phyloP scores from a whole-genome alignment of 1,284 basidiomycete genomes.

The Ustilago hordei region DNA sequence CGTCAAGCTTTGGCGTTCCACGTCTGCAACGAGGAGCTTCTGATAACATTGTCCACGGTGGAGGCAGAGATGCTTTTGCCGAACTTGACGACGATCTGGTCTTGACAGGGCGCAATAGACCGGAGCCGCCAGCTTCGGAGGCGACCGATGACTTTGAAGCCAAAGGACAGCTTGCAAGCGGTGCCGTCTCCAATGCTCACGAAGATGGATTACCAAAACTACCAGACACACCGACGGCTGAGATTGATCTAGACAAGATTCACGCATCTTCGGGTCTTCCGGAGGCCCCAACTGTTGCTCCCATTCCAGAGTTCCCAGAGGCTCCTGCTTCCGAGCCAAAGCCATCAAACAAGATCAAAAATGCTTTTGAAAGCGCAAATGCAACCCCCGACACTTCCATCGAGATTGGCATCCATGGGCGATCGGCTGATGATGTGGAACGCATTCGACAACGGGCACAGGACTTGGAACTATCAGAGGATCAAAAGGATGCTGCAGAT shows the following conservation, averaged over 20 bases:
- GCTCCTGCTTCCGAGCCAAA: constrained; percentile 46
- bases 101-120: constrained; percentile 42
- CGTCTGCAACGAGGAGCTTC: constrained; percentile 40
- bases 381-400: constrained; percentile 47
- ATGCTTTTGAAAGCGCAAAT: constrained; percentile 20
- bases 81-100: constrained; percentile 58
- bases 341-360: constrained; percentile 20
- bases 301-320: constrained; percentile 51
- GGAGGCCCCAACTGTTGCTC: constrained; percentile 7
- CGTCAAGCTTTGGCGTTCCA: constrained; percentile 27
- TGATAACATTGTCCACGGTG: constrained; percentile 43
- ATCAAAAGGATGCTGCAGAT: constrained; percentile 9
- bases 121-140: constrained; percentile 14
- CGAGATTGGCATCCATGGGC: constrained; percentile 56
- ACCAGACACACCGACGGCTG: constrained; percentile 44
- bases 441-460: constrained; percentile 40
- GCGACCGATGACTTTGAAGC: constrained; percentile 4
- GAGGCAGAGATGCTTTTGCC: constrained; percentile 56
- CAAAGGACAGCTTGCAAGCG: constrained; percentile 14
- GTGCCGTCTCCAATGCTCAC: constrained; percentile 3
- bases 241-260: constrained; percentile 46
- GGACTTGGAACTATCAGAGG: constrained; percentile 34
- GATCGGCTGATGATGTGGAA: constrained; percentile 51
- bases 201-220: constrained; percentile 33
- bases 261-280: constrained; percentile 21